Evolutionary conservation across 768 basidiomycete genomes (phyloP).

Genomic region (Mycena metata): DNA sequence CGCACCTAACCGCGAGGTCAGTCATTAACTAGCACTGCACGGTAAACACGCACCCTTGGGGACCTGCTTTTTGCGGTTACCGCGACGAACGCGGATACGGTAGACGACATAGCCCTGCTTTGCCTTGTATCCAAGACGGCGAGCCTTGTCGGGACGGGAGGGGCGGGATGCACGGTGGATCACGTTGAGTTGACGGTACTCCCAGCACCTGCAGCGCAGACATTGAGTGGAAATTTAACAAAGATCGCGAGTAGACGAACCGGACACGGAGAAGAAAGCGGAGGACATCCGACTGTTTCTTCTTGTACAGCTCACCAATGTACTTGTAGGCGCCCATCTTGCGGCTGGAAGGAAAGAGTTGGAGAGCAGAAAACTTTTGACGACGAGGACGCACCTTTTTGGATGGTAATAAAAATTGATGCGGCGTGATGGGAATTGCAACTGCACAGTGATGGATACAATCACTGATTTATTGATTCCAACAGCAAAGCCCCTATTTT

Average conservation of each 20-base stretch:
- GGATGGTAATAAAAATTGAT: not conserved
- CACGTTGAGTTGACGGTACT: slow-evolving; percentile 97
- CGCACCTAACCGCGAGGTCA: slow-evolving; percentile 69
- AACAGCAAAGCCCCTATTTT: no score
- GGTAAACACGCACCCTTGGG: slow-evolving; percentile 81
- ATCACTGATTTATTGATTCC: no score
- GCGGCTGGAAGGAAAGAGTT: slow-evolving; percentile 50
- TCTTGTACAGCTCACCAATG: slow-evolving; percentile 97
- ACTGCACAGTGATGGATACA: not conserved
- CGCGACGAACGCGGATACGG: slow-evolving; percentile 95
- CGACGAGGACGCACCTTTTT: slow-evolving; percentile 32
- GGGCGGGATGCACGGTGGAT: slow-evolving; percentile 98
- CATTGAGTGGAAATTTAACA: not conserved
- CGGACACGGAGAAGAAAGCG: slow-evolving; percentile 98
- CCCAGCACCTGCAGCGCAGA: slow-evolving; percentile 84
- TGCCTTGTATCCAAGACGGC: slow-evolving; percentile 98
- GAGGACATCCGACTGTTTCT: slow-evolving; percentile 97
- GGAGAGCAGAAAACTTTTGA: not conserved
- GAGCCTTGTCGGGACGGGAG: slow-evolving; percentile 98
- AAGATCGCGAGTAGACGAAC: slow-evolving; percentile 57
- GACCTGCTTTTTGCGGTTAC: slow-evolving; percentile 99
- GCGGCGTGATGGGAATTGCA: no score
- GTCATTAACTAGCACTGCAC: not conserved
- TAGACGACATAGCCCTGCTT: slow-evolving; percentile 99
- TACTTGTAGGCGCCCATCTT: slow-evolving; percentile 97